Conservation (phyloP, 345 rosid genomes). For the Eucalyptus sp. region DNA sequence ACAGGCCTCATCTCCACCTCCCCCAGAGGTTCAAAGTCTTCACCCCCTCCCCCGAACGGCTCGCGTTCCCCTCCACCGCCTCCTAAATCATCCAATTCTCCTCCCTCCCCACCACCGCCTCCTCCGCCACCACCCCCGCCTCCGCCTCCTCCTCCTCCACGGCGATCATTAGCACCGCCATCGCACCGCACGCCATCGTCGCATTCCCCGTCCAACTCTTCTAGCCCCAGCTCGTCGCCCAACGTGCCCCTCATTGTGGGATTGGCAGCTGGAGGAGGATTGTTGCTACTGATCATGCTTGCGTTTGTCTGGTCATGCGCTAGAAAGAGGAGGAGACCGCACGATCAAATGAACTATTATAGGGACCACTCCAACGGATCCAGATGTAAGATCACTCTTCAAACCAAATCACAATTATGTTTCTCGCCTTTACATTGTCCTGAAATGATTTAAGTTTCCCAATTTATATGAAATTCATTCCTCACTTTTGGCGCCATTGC, state of each 20-base stretch:
- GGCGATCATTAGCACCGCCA: constrained; percentile 12
- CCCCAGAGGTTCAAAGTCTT: neutral
- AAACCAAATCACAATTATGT: neutral
- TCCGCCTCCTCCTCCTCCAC: constrained; percentile 21
- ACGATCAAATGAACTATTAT: constrained; percentile 23
- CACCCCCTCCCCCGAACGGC: neutral
- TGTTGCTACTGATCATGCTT: constrained; percentile 29
- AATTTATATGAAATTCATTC: neutral
- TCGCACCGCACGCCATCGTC: constrained; percentile 8
- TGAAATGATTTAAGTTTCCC: neutral
- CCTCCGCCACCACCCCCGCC: constrained; percentile 11
- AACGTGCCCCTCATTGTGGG: constrained; percentile 13
- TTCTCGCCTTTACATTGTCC: neutral
- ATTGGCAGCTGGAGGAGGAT: constrained; percentile 22
- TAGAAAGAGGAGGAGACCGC: constrained; percentile 35
- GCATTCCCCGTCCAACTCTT: neutral
- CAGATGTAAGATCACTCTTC: neutral
- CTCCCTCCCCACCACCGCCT: constrained; percentile 10
- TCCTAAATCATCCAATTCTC: neutral
- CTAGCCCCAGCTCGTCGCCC: neutral
- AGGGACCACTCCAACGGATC: constrained; percentile 3
- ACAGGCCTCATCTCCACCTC: neutral
- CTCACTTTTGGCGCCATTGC: neutral
- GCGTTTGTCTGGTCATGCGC: constrained; percentile 19
- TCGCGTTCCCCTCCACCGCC: constrained; percentile 4